Percentiles rank a stretch among this genome's conserved stretches.
Conservation (phyloP, 257 asterid species). For the Prunella vulgaris region DNA sequence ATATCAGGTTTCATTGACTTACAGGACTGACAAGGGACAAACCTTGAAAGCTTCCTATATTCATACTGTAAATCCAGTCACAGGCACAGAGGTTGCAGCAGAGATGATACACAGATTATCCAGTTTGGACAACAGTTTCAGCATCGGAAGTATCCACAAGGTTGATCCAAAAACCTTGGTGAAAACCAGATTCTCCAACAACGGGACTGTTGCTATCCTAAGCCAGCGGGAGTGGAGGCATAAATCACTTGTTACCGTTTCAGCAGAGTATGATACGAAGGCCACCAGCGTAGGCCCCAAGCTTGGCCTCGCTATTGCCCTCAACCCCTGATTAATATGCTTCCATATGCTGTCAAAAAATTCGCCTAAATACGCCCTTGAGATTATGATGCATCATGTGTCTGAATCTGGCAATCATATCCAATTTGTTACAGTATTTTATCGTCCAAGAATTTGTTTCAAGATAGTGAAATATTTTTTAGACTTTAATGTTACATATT, state of each 20-base stretch:
- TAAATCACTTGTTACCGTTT: slow-evolving; percentile 66
- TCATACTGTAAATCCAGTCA: slow-evolving; percentile 46
- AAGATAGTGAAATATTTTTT: not conserved
- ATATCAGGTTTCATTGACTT: not conserved
- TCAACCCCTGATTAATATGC: slow-evolving; percentile 20
- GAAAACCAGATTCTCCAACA: slow-evolving; percentile 60
- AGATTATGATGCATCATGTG: not conserved
- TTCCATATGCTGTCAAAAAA: not conserved
- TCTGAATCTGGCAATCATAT: not conserved
- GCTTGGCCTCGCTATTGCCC: slow-evolving; percentile 65
- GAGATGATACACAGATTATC: slow-evolving; percentile 75
- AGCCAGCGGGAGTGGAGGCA: slow-evolving; percentile 63
- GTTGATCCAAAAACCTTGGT: slow-evolving; percentile 51
- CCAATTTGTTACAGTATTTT: not conserved
- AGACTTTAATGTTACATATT: not conserved
- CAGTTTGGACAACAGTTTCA: slow-evolving; percentile 51
- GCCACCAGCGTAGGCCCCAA: slow-evolving; percentile 43
- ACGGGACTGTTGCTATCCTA: slow-evolving; percentile 54
- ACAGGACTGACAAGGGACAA: slow-evolving; percentile 67
- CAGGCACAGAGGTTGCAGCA: slow-evolving; percentile 68
- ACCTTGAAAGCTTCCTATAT: slow-evolving; percentile 70
- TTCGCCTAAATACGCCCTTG: too few species aligned
- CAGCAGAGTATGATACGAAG: slow-evolving; percentile 76
- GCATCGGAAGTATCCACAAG: slow-evolving; percentile 59
- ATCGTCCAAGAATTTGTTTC: not conserved